Percentiles rank a stretch among this genome's conserved stretches.
Evolutionary conservation across 2,329 filamentous ascomycete genomes (phyloP).

Genomic region (Fusarium sp.): DNA sequence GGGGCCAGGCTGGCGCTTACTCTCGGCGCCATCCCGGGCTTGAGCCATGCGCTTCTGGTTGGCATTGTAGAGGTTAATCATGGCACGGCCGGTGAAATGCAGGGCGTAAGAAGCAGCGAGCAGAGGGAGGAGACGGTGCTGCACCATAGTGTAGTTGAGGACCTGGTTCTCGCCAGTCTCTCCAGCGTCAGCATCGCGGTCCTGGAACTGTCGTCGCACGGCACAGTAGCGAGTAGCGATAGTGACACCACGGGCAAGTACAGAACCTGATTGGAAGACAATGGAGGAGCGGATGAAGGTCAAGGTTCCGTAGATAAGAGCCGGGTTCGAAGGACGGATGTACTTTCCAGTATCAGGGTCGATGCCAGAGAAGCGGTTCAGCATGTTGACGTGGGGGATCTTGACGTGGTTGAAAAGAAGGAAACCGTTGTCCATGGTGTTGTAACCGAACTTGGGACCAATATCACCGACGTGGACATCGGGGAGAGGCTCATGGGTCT

Average conservation of each 20-base stretch:
- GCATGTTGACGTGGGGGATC: constrained; percentile 79
- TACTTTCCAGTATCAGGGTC: constrained; percentile 78
- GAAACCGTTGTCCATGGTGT: constrained; percentile 87
- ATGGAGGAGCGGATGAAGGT: constrained; percentile 82
- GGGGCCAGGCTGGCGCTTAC: constrained; percentile 71
- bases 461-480: constrained; percentile 83
- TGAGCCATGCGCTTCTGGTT: constrained; percentile 76
- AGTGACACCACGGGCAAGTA: constrained; percentile 80
- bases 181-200: constrained; percentile 73
- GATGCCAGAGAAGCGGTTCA: constrained; percentile 77
- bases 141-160: constrained; percentile 85
- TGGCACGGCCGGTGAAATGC: constrained; percentile 81
- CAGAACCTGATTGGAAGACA: constrained; percentile 78
- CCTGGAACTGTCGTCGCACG: constrained; percentile 82
- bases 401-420: constrained; percentile 80
- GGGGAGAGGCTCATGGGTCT: constrained; percentile 76
- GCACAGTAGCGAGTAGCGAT: constrained; percentile 82
- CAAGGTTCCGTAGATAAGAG: constrained; percentile 79
- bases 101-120: constrained; percentile 82
- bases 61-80: constrained; percentile 80
- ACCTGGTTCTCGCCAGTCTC: constrained; percentile 77
- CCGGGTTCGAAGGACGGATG: constrained; percentile 73
- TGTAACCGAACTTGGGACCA: constrained; percentile 83
- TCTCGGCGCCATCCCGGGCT: constrained; percentile 55
- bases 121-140: constrained; percentile 78